These are phyloP conservation scores for Aspergillus panamensis DNA, from an alignment of 495 filamentous ascomycete genomes.

Conservation along the genomic window DNA sequence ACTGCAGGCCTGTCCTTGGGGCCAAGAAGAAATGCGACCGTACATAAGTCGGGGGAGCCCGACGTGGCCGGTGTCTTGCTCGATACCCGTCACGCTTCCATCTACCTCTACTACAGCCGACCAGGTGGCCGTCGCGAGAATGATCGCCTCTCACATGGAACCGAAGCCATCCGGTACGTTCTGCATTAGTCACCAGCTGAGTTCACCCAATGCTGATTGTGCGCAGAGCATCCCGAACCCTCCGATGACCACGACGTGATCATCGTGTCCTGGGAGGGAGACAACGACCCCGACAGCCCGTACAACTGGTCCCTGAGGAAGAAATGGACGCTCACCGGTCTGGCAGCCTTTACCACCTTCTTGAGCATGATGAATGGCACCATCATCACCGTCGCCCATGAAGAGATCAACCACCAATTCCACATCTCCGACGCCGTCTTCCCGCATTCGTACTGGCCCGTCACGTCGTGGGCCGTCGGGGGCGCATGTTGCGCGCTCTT, in stretches of 20 bases:
- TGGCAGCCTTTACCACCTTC: conserved; percentile 30
- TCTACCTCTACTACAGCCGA: too few species aligned
- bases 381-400: conserved; percentile 41
- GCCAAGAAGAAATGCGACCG: too few species aligned
- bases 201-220: not conserved
- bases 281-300: conserved; percentile 51
- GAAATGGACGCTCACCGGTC: conserved; percentile 33
- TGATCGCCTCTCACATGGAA: too few species aligned
- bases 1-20: too few species aligned
- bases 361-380: conserved; percentile 44
- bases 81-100: too few species aligned
- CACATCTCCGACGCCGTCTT: conserved; percentile 44
- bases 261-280: conserved; percentile 1
- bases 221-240: not conserved
- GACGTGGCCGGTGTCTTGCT: too few species aligned
- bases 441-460: conserved; percentile 51
- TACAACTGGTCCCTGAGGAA: conserved; percentile 57
- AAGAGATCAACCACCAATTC: conserved; percentile 38
- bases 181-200: not conserved
- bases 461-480: conserved; percentile 49
- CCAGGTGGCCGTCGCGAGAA: too few species aligned
- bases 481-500: conserved; percentile 45
- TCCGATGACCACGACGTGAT: not conserved
- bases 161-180: not conserved
- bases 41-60: too few species aligned